Evolutionary conservation across 1,139 yeast genomes (phyloP), one percentile per base, ranked within the genome.

Genomic region (Candida sp.): DNA sequence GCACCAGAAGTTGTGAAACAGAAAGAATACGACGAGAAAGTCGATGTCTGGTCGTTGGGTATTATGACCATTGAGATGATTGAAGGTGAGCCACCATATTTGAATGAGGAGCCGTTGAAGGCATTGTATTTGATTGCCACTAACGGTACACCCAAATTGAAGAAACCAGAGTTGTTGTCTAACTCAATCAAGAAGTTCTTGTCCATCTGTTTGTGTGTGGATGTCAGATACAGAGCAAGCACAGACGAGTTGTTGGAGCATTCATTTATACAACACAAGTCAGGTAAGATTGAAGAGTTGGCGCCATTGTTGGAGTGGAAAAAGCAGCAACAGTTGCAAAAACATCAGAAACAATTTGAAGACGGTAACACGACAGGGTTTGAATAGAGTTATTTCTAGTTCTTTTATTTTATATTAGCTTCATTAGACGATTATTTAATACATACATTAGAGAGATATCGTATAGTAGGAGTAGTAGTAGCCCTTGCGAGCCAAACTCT

Each of bases 31-130:
- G 99, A 98, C 2, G 96, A 98, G 40, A 93, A 96, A 71, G 97
- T 94, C 51, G 99, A 94, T 70, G 88, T 96, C 48, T 94, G 99
- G 99, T 90, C 97, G 9, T 75, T 94, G 58, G 99, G 99, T 57
- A 94, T 94, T 58, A 94, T 94, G 99, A 86, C 93, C 22, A 92
- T 94, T 64, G 99, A 94, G 70, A 94, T 94, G 99, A 90, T 94
- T 59, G 98, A 94, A 70, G 98, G 99, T 31, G 99, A 94, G 70
- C 99, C 99, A 7, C 99, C 99, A 9, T 94, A 94, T 67, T 77
- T 94, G 68, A 92, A 93, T 63, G 99, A 94, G 67, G 90, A 97
- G 9, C 99, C 99, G 9, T 78, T 94, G 62, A 75, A 90, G 66
- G 99, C 99, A 0, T 77, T 94, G 51, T 94, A 92, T 67, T 76